Base-by-base conservation (phyloP, 345 rosid species). In the Geranium brycei region DNA sequence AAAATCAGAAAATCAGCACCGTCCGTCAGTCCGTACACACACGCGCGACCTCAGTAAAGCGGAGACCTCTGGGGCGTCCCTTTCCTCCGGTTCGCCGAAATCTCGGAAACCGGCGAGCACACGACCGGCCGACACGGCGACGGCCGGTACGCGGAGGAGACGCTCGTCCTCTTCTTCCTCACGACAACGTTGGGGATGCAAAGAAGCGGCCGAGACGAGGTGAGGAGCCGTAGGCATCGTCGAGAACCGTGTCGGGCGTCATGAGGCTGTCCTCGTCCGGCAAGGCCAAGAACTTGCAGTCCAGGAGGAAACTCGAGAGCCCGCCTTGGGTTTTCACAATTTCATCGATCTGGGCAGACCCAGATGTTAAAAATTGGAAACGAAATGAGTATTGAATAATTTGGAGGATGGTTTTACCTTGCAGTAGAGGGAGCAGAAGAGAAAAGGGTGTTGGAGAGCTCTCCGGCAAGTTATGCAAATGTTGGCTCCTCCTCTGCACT, bases 61-160 rank as follows among this genome's bases (percentile, higher is more conserved):
- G 98, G 98, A 40, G 98, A 85, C 64, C 98, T 76, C 57, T 80
- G 85, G 31, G 98, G 97, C 6, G 91, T 78, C 64, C 77, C 87
- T 83, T 91, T 89, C 58, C 98, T 65, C 60, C 98, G 82, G 73
- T 75, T 91, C 68, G 81, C 76, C 47, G 91, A 79, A 38, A 75
- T 75, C 47, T 79, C 92, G 5, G 80, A 64, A 0, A 60, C 69
- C n/a, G 79, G 69, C 5, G 82, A 74, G 40, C 77, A 78, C 2
- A 38, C 6, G 11, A 80, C 72, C 57, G 80, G 72, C 67, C 84
- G 70, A 64, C 87, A 80, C 3, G 41, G 41, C 5, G 75, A 31
- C 28, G 56, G 35, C 16, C 17, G 61, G 47, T 41, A 63, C 14
- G 57, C 67, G 19, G 82, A 47, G 66, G 53, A 47, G 13, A 85